These are phyloP conservation scores for Monascus ruber DNA, from an alignment of 2,329 filamentous ascomycete species.

Conservation along the genomic window DNA sequence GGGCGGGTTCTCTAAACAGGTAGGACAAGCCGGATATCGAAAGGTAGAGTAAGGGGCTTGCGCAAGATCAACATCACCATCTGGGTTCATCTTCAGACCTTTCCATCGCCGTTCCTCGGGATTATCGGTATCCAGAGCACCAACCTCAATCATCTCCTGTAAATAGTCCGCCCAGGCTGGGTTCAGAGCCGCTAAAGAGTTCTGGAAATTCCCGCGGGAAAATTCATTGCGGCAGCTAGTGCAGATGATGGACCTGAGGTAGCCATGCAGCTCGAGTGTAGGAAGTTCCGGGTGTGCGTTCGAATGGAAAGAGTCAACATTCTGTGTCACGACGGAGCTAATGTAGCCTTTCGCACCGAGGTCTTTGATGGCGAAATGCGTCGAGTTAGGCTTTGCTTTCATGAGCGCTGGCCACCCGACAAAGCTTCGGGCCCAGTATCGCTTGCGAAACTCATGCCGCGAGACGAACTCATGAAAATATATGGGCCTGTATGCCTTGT, in stretches of 20 bases:
- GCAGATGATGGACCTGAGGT: conserved; percentile 71
- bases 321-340: conserved; percentile 76
- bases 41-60: conserved; percentile 82
- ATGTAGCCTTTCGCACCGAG: conserved; percentile 63
- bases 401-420: conserved; percentile 78
- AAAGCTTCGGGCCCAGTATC: conserved; percentile 94
- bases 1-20: conserved; percentile 58
- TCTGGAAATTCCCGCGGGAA: conserved; percentile 63
- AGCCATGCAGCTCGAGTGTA: conserved; percentile 84
- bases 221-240: conserved; percentile 64
- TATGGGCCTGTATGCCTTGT: conserved; percentile 80
- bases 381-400: conserved; percentile 65
- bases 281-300: conserved; percentile 61
- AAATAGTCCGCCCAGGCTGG: conserved; percentile 76
- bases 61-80: conserved; percentile 86
- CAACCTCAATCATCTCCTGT: conserved; percentile 56
- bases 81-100: conserved; percentile 77
- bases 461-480: conserved; percentile 83
- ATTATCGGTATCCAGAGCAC: conserved; percentile 68
- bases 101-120: conserved; percentile 54
- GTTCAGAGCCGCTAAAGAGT: conserved; percentile 64
- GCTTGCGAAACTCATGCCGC: conserved; percentile 72
- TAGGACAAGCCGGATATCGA: conserved; percentile 79
- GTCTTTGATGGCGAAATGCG: conserved; percentile 65
- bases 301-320: conserved; percentile 89